phyloP scores from a whole-genome alignment of 208 protist species.

The Leishmania aethiopica region DNA sequence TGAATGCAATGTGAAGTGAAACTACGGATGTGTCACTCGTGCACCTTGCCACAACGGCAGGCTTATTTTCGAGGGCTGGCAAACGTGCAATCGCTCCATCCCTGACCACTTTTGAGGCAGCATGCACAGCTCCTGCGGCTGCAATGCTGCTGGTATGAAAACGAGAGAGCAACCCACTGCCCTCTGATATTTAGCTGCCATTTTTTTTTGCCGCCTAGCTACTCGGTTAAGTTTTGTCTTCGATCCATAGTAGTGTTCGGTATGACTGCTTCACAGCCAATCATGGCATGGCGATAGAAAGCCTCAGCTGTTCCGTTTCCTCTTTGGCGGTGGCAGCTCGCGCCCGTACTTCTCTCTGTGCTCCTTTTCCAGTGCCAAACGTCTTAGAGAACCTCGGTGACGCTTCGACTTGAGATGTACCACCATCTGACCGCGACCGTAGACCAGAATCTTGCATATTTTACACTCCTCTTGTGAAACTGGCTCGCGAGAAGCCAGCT shows the following conservation, averaged over 20 bases:
- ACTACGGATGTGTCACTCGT: neutral
- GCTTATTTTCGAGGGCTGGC: neutral
- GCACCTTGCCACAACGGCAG: neutral
- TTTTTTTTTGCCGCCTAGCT: neutral
- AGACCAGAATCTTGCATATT: constrained; percentile 61
- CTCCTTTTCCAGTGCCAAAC: constrained; percentile 45
- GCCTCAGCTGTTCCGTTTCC: constrained; percentile 12
- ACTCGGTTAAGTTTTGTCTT: neutral
- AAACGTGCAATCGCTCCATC: neutral
- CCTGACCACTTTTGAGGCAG: neutral
- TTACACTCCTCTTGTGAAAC: constrained; percentile 61
- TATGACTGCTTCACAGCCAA: neutral
- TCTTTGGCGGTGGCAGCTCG: constrained; percentile 57
- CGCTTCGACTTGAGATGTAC: constrained; percentile 68
- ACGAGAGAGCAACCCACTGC: neutral
- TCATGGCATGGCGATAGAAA: neutral
- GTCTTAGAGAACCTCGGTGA: constrained; percentile 58
- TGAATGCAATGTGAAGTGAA: neutral
- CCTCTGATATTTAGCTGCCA: neutral
- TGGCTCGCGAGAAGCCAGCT: neutral
- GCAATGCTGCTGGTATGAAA: neutral
- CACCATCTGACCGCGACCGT: constrained; percentile 50
- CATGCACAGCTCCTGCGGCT: neutral
- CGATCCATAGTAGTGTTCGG: neutral
- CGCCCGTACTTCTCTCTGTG: constrained; percentile 65